Conservation (phyloP, 2,329 filamentous ascomycete species). For the Ilyonectria sp. region DNA sequence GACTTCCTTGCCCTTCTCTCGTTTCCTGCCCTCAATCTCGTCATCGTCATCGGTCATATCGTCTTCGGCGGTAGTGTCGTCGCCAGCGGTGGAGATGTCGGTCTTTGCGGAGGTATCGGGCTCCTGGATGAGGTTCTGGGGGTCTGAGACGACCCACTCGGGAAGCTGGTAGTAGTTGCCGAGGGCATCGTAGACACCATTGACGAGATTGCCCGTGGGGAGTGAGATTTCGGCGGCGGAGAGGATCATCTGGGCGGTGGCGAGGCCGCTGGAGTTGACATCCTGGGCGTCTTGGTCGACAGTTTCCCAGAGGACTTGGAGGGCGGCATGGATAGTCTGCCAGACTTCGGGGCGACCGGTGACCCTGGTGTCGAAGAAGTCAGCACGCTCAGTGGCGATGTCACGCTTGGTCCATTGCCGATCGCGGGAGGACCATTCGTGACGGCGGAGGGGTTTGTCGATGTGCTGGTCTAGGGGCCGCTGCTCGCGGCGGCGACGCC, state of each 20-base stretch:
- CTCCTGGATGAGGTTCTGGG: constrained; percentile 66
- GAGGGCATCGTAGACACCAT: constrained; percentile 80
- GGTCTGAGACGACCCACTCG: constrained; percentile 78
- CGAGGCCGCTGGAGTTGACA: constrained; percentile 61
- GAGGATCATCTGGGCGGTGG: constrained; percentile 84
- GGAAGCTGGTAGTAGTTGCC: constrained; percentile 80
- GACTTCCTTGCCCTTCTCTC: constrained; percentile 74
- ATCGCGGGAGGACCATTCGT: constrained; percentile 75
- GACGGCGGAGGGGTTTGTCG: constrained; percentile 77
- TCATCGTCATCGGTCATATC: constrained; percentile 59
- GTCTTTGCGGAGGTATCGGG: constrained; percentile 44
- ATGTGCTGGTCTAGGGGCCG: constrained; percentile 74
- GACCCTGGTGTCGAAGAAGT: constrained; percentile 93
- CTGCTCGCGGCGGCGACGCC: constrained; percentile 54
- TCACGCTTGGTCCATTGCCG: constrained; percentile 79
- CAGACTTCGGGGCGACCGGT: constrained; percentile 85
- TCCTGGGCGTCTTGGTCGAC: constrained; percentile 57
- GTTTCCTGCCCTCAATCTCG: constrained; percentile 56
- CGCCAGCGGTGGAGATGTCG: constrained; percentile 57
- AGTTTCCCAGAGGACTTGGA: constrained; percentile 77
- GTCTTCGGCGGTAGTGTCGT: constrained; percentile 57
- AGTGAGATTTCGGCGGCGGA: constrained; percentile 83
- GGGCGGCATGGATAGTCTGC: constrained; percentile 79
- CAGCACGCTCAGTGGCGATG: constrained; percentile 79
- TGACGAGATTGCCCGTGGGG: constrained; percentile 79